Evolutionary conservation across 441 rosid genomes (phyloP).

Genomic region (Euphorbia celastroides): DNA sequence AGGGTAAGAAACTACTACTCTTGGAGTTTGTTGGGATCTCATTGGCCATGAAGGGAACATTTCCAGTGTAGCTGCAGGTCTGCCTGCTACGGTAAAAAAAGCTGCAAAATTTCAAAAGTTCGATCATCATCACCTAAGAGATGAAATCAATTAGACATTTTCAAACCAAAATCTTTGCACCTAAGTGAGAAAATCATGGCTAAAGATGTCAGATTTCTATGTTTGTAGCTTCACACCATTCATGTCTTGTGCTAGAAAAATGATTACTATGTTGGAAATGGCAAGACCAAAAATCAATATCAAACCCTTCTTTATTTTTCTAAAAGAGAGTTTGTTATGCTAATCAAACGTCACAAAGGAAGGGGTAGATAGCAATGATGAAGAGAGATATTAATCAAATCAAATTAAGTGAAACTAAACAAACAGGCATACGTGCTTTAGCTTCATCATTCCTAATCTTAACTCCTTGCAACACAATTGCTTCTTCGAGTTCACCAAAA

Average conservation of each 20-base stretch:
- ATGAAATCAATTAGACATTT: conserved; percentile 1
- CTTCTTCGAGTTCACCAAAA: conserved; percentile 97
- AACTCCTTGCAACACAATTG: conserved; percentile 83
- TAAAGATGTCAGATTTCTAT: conserved; percentile 45
- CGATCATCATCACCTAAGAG: no score
- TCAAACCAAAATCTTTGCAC: conserved; percentile 23
- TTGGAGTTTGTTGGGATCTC: conserved; percentile 86
- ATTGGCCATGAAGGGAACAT: conserved; percentile 99
- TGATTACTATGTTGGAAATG: conserved; percentile 61
- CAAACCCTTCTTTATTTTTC: neutral
- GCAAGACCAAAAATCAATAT: conserved; percentile 21
- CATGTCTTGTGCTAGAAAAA: conserved; percentile 46
- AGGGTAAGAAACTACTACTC: conserved; percentile 47
- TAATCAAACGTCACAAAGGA: conserved; percentile 63
- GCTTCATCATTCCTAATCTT: conserved; percentile 78
- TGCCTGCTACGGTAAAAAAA: conserved; percentile 59
- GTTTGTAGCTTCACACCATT: conserved; percentile 70
- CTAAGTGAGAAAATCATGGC: conserved; percentile 45
- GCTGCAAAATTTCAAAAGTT: conserved; percentile 47
- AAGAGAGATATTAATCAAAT: conserved; percentile 15
- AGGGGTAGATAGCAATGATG: conserved; percentile 21
- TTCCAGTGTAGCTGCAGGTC: conserved; percentile 97
- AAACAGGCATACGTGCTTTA: conserved; percentile 57
- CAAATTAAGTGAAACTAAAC: neutral
- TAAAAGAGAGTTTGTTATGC: conserved; percentile 39